A percentile compares a stretch with the other conserved stretches of the same genome.
These are phyloP conservation scores for Chaetomium olivaceum DNA, from an alignment of 2,329 filamentous ascomycete species.

Conservation along the genomic window DNA sequence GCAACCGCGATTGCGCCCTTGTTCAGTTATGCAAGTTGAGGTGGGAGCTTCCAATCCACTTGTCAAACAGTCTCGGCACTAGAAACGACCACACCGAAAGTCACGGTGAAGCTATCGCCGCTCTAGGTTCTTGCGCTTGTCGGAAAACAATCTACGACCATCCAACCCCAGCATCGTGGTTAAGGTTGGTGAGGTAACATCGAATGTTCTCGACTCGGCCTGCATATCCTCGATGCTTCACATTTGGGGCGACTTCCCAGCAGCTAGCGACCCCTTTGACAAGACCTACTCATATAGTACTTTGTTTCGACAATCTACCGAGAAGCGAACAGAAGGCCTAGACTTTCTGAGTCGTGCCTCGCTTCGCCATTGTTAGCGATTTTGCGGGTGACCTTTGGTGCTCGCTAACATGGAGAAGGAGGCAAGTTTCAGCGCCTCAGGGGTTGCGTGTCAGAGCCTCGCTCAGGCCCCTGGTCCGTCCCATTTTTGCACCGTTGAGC, in stretches of 20 bases:
- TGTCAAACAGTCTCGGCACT: not conserved
- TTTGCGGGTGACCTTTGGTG: not conserved
- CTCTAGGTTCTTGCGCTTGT: not conserved
- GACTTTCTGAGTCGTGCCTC: not conserved
- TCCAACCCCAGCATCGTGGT: not conserved
- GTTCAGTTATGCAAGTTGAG: no score
- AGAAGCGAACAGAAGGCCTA: not conserved
- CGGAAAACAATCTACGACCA: not conserved
- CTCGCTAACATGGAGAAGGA: slow-evolving; percentile 18
- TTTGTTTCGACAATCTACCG: slow-evolving; percentile 10
- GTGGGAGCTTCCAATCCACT: not conserved
- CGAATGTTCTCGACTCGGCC: not conserved
- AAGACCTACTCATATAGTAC: no score
- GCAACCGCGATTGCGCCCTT: not conserved
- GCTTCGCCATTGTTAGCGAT: slow-evolving; percentile 12
- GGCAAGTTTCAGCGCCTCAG: slow-evolving; percentile 25
- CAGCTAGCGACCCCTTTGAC: not conserved
- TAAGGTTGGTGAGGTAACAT: not conserved
- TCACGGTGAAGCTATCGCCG: not conserved
- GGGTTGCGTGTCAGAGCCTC: slow-evolving; percentile 26
- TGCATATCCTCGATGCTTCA: not conserved
- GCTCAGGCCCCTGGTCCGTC: slow-evolving; percentile 23
- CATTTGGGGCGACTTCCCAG: not conserved
- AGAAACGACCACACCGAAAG: not conserved
- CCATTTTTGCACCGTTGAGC: slow-evolving; percentile 15